These are phyloP conservation scores for Microbotryomycetes sp. DNA, from an alignment of 1,284 basidiomycete genomes.

Conservation along the genomic window DNA sequence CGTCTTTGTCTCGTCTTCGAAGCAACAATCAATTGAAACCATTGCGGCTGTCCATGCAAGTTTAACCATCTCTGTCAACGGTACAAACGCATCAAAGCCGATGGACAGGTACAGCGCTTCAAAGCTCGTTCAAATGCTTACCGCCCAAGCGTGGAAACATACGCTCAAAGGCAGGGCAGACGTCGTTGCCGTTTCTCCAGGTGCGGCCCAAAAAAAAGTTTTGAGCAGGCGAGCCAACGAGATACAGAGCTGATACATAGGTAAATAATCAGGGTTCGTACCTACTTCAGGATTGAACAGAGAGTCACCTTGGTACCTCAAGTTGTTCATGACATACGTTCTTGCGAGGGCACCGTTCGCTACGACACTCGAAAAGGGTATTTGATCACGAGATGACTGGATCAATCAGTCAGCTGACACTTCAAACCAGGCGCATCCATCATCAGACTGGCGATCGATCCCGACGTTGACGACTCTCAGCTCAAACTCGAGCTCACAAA, in stretches of 20 bases:
- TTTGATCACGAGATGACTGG: too few relatives aligned
- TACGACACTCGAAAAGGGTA: slow-evolving; percentile 6
- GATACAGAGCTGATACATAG: too few relatives aligned
- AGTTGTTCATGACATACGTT: slow-evolving; percentile 4
- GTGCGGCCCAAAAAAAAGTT: too few relatives aligned
- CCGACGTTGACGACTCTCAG: too few relatives aligned
- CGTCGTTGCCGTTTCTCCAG: slow-evolving; percentile 16
- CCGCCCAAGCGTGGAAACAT: neutral
- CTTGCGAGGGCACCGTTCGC: slow-evolving; percentile 11
- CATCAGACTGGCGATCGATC: neutral
- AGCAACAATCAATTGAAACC: neutral
- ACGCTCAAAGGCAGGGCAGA: neutral
- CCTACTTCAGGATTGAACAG: slow-evolving; percentile 10
- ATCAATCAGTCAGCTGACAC: too few relatives aligned
- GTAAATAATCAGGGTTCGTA: slow-evolving; percentile 16
- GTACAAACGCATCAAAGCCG: neutral
- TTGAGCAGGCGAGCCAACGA: too few relatives aligned
- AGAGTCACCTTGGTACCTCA: neutral
- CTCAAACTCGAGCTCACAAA: too few relatives aligned
- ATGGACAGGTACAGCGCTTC: slow-evolving; percentile 11
- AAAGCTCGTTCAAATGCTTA: slow-evolving; percentile 4
- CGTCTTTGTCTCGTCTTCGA: slow-evolving; percentile 14
- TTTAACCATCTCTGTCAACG: neutral
- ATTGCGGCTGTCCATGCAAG: neutral
- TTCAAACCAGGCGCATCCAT: neutral